A percentile compares a stretch with the other conserved stretches of the same genome.
Conservation (phyloP, 1,139 yeast genomes). For the Zygosaccharomyces pseudobailii region DNA sequence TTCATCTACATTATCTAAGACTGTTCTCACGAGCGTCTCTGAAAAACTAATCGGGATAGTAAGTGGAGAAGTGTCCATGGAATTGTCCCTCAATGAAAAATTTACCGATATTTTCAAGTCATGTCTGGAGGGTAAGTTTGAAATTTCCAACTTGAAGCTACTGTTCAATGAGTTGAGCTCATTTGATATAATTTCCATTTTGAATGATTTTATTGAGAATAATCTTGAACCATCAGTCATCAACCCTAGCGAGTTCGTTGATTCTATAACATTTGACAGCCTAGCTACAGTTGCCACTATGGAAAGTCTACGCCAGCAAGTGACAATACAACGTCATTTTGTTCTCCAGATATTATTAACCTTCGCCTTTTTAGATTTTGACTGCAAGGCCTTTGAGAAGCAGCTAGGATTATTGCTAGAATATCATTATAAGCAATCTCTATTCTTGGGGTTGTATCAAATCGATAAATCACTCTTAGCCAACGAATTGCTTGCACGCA, state of each 20-base stretch:
- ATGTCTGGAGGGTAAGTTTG: conserved; percentile 32
- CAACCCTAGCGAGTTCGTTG: conserved; percentile 17
- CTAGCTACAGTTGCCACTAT: conserved; percentile 18
- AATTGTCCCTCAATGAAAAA: conserved; percentile 22
- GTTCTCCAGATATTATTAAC: conserved; percentile 25
- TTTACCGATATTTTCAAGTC: conserved; percentile 37
- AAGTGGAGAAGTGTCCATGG: conserved; percentile 19
- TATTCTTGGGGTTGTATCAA: conserved; percentile 25
- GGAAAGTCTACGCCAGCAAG: conserved; percentile 26
- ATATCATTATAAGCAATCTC: conserved; percentile 26
- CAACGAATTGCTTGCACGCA: conserved; percentile 18
- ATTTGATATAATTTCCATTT: conserved; percentile 25
- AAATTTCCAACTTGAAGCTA: conserved; percentile 28
- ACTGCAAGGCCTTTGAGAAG: conserved; percentile 18
- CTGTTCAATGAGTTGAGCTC: conserved; percentile 34
- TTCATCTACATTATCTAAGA: conserved; percentile 24
- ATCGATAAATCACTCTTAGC: conserved; percentile 22
- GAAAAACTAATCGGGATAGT: conserved; percentile 22
- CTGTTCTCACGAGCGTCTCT: conserved; percentile 15
- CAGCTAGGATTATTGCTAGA: conserved; percentile 23
- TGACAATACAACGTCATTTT: conserved; percentile 25
- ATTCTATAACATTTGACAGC: conserved; percentile 17
- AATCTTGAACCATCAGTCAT: conserved; percentile 13
- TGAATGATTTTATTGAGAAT: conserved; percentile 27
- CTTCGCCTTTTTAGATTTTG: conserved; percentile 30